Evolutionary conservation across 768 basidiomycete species (phyloP).

Genomic region (Leucogyrophana mollusca): DNA sequence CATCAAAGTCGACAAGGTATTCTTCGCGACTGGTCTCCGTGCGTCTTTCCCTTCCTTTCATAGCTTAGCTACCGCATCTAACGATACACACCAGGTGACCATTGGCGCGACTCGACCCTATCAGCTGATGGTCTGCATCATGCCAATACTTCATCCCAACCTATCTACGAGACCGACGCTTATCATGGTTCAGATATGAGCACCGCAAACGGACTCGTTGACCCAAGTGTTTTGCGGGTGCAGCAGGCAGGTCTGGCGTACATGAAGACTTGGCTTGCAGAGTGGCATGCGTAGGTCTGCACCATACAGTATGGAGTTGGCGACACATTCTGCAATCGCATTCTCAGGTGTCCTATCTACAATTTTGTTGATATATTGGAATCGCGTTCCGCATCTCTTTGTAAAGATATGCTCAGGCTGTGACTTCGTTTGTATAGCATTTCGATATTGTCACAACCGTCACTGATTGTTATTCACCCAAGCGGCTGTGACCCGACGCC

Average conservation of each 20-base stretch:
- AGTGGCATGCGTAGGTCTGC: background rate
- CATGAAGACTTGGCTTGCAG: background rate
- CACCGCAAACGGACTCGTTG: background rate
- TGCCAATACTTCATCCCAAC: background rate
- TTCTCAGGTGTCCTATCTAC: too few species aligned
- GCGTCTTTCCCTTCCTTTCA: constrained; percentile 16
- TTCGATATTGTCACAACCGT: too few species aligned
- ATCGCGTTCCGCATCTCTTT: too few species aligned
- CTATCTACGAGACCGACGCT: background rate
- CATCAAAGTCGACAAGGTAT: constrained; percentile 52
- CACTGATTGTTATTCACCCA: too few species aligned
- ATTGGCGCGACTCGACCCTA: constrained; percentile 64
- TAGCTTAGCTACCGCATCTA: background rate
- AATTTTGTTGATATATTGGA: too few species aligned
- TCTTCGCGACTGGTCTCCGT: constrained; percentile 73
- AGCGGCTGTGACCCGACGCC: too few species aligned
- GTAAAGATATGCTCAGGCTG: too few species aligned
- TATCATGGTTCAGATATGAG: background rate
- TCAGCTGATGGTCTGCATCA: constrained; percentile 47
- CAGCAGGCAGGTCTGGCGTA: background rate
- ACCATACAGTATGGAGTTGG: too few species aligned
- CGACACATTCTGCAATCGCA: too few species aligned
- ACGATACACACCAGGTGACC: constrained; percentile 45
- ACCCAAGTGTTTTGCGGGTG: background rate
- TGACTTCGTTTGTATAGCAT: too few species aligned